These are phyloP conservation scores for Hypoxylon sp. DNA, from an alignment of 2,329 filamentous ascomycete species.

Conservation along the genomic window DNA sequence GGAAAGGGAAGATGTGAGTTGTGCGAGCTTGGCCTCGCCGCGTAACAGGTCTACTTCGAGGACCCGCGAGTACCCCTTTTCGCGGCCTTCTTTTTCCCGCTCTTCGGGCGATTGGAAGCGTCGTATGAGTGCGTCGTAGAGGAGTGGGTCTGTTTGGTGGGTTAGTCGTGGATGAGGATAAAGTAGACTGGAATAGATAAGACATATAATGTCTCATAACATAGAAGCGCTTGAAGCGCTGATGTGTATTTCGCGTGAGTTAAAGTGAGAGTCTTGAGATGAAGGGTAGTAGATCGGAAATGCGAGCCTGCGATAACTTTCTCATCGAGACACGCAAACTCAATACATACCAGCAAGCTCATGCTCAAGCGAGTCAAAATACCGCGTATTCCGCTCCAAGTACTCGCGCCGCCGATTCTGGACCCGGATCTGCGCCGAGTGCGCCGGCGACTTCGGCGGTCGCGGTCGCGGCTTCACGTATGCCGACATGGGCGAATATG, in stretches of 20 bases:
- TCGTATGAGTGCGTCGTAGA: conserved; percentile 85
- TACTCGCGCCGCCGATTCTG: conserved; percentile 86
- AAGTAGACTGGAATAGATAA: too few relatives aligned
- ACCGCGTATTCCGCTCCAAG: conserved; percentile 77
- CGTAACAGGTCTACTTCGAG: conserved; percentile 83
- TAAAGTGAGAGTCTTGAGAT: not conserved
- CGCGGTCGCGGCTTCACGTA: conserved; percentile 60
- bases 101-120: conserved; percentile 81
- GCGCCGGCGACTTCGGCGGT: conserved; percentile 58
- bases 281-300: too few relatives aligned
- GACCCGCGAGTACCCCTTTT: conserved; percentile 82
- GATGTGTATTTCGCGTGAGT: not conserved
- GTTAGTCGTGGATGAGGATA: too few relatives aligned
- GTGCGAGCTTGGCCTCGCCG: conserved; percentile 78
- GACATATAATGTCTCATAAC: too few relatives aligned
- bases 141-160: conserved; percentile 72
- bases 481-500: conserved; percentile 28
- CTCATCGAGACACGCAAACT: too few relatives aligned
- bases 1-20: conserved; percentile 21
- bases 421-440: conserved; percentile 64
- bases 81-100: conserved; percentile 77
- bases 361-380: conserved; percentile 71
- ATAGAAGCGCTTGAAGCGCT: not conserved
- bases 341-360: conserved; percentile 64
- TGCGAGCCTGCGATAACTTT: too few relatives aligned